Evolutionary conservation across 2,329 filamentous ascomycete species (phyloP), one percentile per base, ranked within the genome.

Genomic region (Verticillium tricorpus): DNA sequence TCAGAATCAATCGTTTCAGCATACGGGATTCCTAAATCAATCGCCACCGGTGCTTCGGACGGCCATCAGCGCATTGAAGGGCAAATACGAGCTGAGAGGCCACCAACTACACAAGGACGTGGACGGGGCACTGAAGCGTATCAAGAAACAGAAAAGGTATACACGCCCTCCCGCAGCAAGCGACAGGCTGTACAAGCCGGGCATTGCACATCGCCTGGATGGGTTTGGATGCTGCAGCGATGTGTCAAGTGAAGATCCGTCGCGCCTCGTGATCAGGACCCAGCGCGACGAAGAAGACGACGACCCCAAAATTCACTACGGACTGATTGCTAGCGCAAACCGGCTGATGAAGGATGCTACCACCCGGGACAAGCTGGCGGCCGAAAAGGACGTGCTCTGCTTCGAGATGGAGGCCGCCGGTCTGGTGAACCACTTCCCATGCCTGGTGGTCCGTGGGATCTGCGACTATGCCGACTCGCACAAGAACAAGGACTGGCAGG

Each of bases 391-490:
- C 0, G 65, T 73, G 4, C 69, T 74, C 22, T 73, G 66, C 3
- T 73, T 76, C 37, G 74, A 75, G 58, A 73, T 71, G 69, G 71
- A 72, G 31, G 72, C 74, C 65, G 71, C 70, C 3, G 71, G 71
- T 1, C 31, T 74, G 37, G 71, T 71, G 66, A 67, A 70, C 22
- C 54, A 67, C 25, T 68, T 71, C 45, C 70, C 69, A 0, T 75
- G 72, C 32, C 60, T 75, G 1, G 70, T 73, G 6, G 70, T 76
- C 50, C 67, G 72, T 6, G 73, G 74, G 0, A 73, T 77, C 55
- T 75, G 69, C 59, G 72, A 77, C 65, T 77, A 76, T 39, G 67
- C 72, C 0, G 74, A 76, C 56, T 68, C 69, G 1, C 71, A 74
- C 45, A 74, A 73, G 55, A 71, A 71, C 35, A 67, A 72, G 8